These are phyloP conservation scores for Podospora pseudopauciseta DNA, from an alignment of 495 filamentous ascomycete genomes.

Conservation along the genomic window DNA sequence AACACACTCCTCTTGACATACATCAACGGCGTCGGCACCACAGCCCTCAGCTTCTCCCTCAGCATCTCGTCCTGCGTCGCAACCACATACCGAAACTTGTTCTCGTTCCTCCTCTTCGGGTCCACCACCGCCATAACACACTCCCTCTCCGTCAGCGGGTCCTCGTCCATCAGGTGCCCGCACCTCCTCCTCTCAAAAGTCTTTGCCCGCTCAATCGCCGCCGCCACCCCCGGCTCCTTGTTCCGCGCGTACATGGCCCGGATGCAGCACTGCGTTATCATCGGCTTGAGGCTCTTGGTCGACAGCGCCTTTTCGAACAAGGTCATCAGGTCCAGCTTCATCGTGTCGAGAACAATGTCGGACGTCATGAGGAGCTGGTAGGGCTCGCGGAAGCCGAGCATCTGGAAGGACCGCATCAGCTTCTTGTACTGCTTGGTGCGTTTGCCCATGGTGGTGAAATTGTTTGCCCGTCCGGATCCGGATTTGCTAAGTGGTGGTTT, in stretches of 20 bases:
- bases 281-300: conserved; percentile 75
- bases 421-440: conserved; percentile 93
- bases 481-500: background rate
- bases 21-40: conserved; percentile 51
- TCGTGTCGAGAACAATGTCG: conserved; percentile 34
- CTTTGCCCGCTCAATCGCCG: conserved; percentile 65
- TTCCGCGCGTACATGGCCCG: conserved; percentile 60
- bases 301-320: conserved; percentile 60
- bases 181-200: conserved; percentile 80
- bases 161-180: conserved; percentile 76
- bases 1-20: conserved; percentile 84
- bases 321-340: conserved; percentile 72
- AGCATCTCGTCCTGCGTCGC: conserved; percentile 61
- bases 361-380: conserved; percentile 73
- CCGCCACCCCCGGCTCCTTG: conserved; percentile 52
- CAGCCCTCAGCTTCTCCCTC: conserved; percentile 30
- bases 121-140: conserved; percentile 79
- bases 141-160: conserved; percentile 69
- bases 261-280: conserved; percentile 49
- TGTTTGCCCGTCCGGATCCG: conserved; percentile 4
- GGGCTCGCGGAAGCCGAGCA: conserved; percentile 71
- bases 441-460: conserved; percentile 56
- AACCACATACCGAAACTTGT: conserved; percentile 88
- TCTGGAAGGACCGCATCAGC: conserved; percentile 78
- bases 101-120: conserved; percentile 62